Conservation (phyloP, 2,329 filamentous ascomycete species). For the Malbranchea cinnamomea region DNA sequence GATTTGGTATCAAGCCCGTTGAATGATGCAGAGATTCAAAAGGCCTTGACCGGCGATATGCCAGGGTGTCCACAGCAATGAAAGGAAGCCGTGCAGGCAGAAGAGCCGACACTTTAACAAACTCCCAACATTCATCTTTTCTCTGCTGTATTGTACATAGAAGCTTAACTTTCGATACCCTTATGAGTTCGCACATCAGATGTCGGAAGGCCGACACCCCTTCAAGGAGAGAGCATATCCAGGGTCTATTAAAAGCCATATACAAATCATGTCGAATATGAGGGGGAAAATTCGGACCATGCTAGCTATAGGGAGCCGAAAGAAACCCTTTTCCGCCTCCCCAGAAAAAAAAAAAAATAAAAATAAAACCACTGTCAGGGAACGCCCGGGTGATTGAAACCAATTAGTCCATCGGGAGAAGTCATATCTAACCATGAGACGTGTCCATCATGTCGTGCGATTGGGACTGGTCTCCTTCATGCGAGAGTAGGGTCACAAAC, state of each 20-base stretch:
- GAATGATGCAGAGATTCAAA: constrained; percentile 72
- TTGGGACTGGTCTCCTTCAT: constrained; percentile 19
- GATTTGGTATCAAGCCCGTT: constrained; percentile 53
- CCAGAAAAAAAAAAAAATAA: background rate
- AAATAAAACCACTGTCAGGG: background rate
- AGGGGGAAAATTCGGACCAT: no score
- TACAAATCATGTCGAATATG: no score
- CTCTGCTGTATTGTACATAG: constrained; percentile 7
- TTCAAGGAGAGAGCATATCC: no score
- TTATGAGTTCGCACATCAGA: no score
- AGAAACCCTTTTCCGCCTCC: background rate
- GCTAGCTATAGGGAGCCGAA: no score
- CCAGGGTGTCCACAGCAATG: constrained; percentile 51
- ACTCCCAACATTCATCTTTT: background rate
- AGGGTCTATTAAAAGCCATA: no score
- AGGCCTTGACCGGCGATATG: constrained; percentile 46
- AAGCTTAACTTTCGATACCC: constrained; percentile 6
- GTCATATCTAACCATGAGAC: constrained; percentile 14
- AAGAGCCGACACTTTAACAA: constrained; percentile 2
- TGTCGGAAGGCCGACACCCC: no score
- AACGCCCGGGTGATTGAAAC: background rate
- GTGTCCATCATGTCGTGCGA: constrained; percentile 25
- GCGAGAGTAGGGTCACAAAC: constrained; percentile 50
- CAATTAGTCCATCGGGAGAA: background rate
- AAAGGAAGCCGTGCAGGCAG: constrained; percentile 6